Percentiles rank a stretch among this genome's conserved stretches.
Conservation (phyloP, 2,329 filamentous ascomycete genomes). For the Akanthomyces dipterigenus region DNA sequence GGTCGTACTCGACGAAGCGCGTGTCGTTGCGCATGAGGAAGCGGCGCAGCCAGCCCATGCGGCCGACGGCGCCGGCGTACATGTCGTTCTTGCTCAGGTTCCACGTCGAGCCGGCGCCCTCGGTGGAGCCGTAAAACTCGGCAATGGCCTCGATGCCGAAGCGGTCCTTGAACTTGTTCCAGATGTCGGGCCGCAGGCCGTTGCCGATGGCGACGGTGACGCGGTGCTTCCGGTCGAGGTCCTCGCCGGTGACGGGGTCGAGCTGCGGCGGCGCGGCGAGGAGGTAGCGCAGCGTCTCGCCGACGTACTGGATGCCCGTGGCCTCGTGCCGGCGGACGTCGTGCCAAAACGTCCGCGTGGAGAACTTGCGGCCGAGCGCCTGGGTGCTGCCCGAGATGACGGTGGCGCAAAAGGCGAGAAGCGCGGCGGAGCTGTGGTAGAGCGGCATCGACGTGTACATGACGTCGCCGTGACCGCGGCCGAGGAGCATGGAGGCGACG, state of each 20-base stretch:
- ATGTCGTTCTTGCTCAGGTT: slow-evolving; percentile 70
- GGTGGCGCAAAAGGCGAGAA: slow-evolving; percentile 61
- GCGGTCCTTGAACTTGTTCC: slow-evolving; percentile 74
- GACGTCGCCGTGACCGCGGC: slow-evolving; percentile 55
- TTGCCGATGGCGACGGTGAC: slow-evolving; percentile 78
- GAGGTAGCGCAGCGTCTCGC: slow-evolving; percentile 79
- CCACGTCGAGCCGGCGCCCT: slow-evolving; percentile 62
- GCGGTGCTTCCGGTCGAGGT: slow-evolving; percentile 64
- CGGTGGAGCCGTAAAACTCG: slow-evolving; percentile 78
- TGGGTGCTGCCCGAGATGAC: slow-evolving; percentile 58
- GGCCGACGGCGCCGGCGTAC: slow-evolving; percentile 69
- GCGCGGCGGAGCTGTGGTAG: slow-evolving; percentile 72
- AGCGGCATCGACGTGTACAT: slow-evolving; percentile 85
- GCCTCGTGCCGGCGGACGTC: slow-evolving; percentile 65
- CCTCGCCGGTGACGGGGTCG: slow-evolving; percentile 57
- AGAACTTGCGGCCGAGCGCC: slow-evolving; percentile 71
- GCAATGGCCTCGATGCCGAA: slow-evolving; percentile 68
- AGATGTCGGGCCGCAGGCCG: slow-evolving; percentile 77
- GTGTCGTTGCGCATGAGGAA: slow-evolving; percentile 44
- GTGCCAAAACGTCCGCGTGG: slow-evolving; percentile 67
- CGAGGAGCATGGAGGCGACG: slow-evolving; percentile 50
- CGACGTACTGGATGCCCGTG: slow-evolving; percentile 79
- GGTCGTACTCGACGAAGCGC: slow-evolving; percentile 64
- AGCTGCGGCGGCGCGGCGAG: slow-evolving; percentile 57
- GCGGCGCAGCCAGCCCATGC: slow-evolving; percentile 56